Conservation (phyloP, 2,329 filamentous ascomycete genomes). For the Phoma sp. region DNA sequence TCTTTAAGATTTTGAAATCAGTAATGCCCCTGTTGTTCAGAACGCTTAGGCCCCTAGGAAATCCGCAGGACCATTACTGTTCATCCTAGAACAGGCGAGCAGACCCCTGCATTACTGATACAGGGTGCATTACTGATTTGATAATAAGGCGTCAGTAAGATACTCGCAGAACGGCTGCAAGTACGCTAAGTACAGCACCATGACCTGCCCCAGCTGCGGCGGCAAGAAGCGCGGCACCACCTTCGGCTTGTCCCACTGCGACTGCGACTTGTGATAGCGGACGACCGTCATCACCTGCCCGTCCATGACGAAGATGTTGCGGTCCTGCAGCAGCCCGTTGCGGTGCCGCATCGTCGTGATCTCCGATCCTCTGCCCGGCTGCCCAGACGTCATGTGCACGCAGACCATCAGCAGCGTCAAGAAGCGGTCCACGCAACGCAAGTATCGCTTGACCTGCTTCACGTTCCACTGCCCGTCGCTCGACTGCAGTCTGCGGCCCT, state of each 20-base stretch:
- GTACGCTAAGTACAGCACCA: constrained; percentile 29
- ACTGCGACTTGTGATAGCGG: constrained; percentile 33
- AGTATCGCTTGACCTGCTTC: not conserved
- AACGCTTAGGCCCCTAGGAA: no score
- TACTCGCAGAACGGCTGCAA: constrained; percentile 27
- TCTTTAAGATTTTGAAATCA: no score
- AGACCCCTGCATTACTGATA: no score
- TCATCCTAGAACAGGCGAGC: no score
- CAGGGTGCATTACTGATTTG: no score
- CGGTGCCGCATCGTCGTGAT: not conserved
- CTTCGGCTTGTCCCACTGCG: constrained; percentile 29
- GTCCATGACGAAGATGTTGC: constrained; percentile 27
- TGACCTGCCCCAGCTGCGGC: constrained; percentile 26
- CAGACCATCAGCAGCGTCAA: not conserved
- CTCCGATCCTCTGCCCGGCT: not conserved
- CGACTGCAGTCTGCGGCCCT: no score
- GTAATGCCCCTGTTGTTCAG: no score
- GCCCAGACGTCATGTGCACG: not conserved
- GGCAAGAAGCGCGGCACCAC: constrained; percentile 31
- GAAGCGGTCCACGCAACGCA: not conserved
- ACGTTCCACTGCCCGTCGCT: not conserved
- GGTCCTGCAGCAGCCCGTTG: constrained; percentile 26
- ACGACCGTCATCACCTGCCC: constrained; percentile 25
- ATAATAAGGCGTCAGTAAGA: no score
- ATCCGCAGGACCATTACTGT: no score